Evolutionary conservation across 2,329 filamentous ascomycete species (phyloP), one percentile per base, ranked within the genome.

Genomic region (Aspergillus clavatus): DNA sequence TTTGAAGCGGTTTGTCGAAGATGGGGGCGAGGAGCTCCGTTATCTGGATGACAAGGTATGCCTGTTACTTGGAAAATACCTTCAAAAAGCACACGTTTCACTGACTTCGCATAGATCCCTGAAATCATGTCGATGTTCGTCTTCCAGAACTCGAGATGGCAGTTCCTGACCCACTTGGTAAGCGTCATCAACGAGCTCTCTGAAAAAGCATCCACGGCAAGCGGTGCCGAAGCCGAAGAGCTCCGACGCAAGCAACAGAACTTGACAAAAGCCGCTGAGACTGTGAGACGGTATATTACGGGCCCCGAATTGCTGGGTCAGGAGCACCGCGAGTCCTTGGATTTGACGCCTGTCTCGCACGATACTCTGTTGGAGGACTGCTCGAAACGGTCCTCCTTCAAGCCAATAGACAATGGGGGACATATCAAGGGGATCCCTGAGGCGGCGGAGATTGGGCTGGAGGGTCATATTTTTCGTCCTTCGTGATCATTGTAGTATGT

Each of bases 281-380:
- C 87, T 38, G 89, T 88, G 2, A 86, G 91, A 52, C 82, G 84
- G 56, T 87, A 95, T 60, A 84, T 95, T 40, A 83, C 83, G 46
- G 83, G 79, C 48, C 72, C 95, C 5, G 88, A 94, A 40, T 94
- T 89, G 62, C 95, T 91, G 84, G 90, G 86, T 60, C 87, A 95
- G 61, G 69, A 74, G 42, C 70, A 75, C 33, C 69, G 55, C 8
- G 40, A 50, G 14, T 52, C 65, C 48, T 40, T 63, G 33, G 56
- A 63, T 46, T 47, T 67, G 43, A 66, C 61, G 3, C 59, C 60
- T 5, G 45, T 45, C 2, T 48, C 54, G 11, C 54, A 54, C 26
- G 53, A 61, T 28, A 54, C 53, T 27, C 36, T 63, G 5, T 33
- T 63, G 28, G 52, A 56, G 5, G 56, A 50, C 40, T 52, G 57